Evolutionary conservation across 148 eudicot species (phyloP).

Genomic region (Fagopyrum homotropicum): DNA sequence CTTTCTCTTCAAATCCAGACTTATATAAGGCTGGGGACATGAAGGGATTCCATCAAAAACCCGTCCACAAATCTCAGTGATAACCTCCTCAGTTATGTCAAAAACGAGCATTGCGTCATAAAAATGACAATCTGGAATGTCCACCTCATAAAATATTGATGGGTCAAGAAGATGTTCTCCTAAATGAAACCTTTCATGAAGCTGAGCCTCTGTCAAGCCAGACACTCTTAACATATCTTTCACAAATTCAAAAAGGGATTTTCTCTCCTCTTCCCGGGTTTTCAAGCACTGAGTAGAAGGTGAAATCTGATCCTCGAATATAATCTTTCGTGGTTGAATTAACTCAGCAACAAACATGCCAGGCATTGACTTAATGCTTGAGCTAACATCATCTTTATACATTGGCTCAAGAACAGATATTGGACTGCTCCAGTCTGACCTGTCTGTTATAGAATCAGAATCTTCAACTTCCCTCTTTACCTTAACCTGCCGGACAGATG

Average conservation of each 20-base stretch:
- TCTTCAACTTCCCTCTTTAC: conserved; percentile 28
- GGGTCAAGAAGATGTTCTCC: conserved; percentile 54
- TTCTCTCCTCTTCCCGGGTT: conserved; percentile 35
- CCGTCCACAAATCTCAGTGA: conserved; percentile 47
- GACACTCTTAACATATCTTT: conserved; percentile 71
- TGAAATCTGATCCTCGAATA: conserved; percentile 40
- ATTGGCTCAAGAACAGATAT: conserved; percentile 82
- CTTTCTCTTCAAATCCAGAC: conserved; percentile 42
- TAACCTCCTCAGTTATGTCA: conserved; percentile 61
- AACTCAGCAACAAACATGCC: conserved; percentile 21
- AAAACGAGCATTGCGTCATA: conserved; percentile 80
- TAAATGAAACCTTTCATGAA: conserved; percentile 56
- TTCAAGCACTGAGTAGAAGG: conserved; percentile 18
- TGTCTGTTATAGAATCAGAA: conserved; percentile 27
- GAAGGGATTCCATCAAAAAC: conserved; percentile 46
- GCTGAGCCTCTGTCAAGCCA: conserved; percentile 74
- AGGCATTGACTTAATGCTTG: conserved; percentile 11
- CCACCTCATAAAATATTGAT: conserved; percentile 70
- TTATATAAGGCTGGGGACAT: conserved; percentile 26
- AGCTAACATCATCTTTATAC: conserved; percentile 63
- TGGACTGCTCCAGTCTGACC: conserved; percentile 72
- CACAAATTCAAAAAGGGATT: conserved; percentile 59
- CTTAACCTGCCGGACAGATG: conserved; percentile 15
- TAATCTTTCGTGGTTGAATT: conserved; percentile 52
- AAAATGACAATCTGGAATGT: conserved; percentile 51